Base-by-base conservation (phyloP, 1,139 yeast species). In the Pneumocystis sp. region DNA sequence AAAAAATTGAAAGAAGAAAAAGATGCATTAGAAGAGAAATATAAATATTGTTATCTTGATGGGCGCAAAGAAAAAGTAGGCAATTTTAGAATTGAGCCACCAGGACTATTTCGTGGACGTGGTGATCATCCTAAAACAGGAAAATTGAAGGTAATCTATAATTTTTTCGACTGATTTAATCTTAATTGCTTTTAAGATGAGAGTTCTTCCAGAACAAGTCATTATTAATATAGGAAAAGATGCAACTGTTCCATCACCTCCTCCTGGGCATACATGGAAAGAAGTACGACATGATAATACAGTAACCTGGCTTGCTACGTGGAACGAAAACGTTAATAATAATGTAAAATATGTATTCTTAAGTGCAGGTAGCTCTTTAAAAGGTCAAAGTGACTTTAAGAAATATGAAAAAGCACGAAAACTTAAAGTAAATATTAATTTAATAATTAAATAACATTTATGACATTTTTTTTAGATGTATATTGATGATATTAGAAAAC, bases 111-210 rank as follows among this genome's bases (percentile, higher is more conserved):
- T 74, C 81, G 97, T 74, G 98, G 97, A 61, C 87, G 97, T 75
- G 97, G 98, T 71, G 91, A 91, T 0, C 97, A 91, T 75, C 97
- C 97, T 21, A 90, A 89, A 74, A 91, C 97, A 0, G 98, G 97
- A 63, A 88, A 86, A 74, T 78, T 89, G 66, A 71, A 71, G 63
- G 57, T 40, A 31, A 40, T 42, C 19, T 40, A 61, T 61, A 59
- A 10, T 21, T 59, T 10, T 45, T 21, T 25, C 29, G 3, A 15
- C 17, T 29, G 7, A 21, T 40, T 61, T 15, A 29, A 75, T 75
- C 66, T 50, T 25, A 50, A 50, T 12, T 50, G 12, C 21, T 40
- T 40, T 25, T 29, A 50, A 50, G 57, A 74, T 74, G 2, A 82
- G 97, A 70, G 96, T 93, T 19, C 76, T 77, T 65, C 97, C 97